Conservation (phyloP, 345 rosid species). For the Erysimum cheiranthoides region DNA sequence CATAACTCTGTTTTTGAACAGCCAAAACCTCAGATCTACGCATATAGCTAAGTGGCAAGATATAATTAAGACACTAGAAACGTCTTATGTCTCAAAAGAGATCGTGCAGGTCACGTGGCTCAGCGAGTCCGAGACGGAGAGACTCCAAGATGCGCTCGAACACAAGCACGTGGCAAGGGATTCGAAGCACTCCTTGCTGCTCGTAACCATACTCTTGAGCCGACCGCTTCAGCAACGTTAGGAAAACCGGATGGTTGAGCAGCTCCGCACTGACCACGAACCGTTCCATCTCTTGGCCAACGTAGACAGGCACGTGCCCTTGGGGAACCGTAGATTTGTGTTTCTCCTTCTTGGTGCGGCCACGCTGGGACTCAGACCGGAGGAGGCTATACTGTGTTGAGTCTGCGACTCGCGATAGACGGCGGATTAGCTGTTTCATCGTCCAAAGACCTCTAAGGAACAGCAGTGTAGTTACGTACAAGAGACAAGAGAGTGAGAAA, state of each 20-base stretch:
- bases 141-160: conserved; percentile 77
- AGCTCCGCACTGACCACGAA: conserved; percentile 79
- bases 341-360: conserved; percentile 28
- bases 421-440: conserved; percentile 86
- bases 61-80: background rate
- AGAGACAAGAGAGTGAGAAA: conserved; percentile 12
- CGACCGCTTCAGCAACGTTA: conserved; percentile 63
- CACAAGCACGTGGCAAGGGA: conserved; percentile 78
- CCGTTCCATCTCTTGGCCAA: conserved; percentile 88
- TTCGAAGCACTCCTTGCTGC: conserved; percentile 79
- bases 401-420: conserved; percentile 80
- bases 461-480: conserved; percentile 3
- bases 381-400: conserved; percentile 75
- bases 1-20: conserved; percentile 8
- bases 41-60: background rate
- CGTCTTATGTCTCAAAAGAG: conserved; percentile 5
- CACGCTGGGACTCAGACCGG: conserved; percentile 47
- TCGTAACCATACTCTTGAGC: conserved; percentile 95
- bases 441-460: background rate
- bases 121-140: conserved; percentile 62
- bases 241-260: conserved; percentile 72
- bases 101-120: conserved; percentile 14
- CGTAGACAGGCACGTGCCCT: conserved; percentile 84
- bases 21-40: conserved; percentile 3
- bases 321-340: conserved; percentile 57